Percentiles rank a stretch among this genome's conserved stretches.
These are phyloP conservation scores for Fusarium chuoi DNA, from an alignment of 2,329 filamentous ascomycete species.

Conservation along the genomic window DNA sequence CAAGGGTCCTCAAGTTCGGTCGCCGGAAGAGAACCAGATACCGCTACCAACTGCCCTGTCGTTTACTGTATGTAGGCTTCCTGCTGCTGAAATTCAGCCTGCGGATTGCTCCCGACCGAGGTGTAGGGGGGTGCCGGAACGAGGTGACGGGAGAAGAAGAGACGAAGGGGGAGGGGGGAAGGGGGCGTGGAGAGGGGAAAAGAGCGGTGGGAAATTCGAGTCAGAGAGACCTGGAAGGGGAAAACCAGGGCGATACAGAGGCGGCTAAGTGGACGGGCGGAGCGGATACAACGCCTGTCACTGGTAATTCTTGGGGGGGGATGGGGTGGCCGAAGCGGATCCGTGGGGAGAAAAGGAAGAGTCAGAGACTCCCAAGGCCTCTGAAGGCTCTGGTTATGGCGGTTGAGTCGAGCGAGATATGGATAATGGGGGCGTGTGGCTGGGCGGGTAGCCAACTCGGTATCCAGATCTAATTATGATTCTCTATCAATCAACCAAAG, in stretches of 20 bases:
- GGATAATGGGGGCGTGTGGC: constrained; percentile 1
- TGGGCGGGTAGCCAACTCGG: constrained; percentile 1
- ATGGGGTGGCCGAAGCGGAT: constrained; percentile 19
- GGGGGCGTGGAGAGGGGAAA: constrained; percentile 30
- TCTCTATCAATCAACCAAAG: constrained; percentile 22
- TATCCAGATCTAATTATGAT: constrained; percentile 21
- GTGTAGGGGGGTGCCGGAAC: neutral
- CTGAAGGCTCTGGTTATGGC: constrained; percentile 1
- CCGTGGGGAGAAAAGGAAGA: constrained; percentile 15
- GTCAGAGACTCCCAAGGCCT: constrained; percentile 2
- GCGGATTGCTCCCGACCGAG: constrained; percentile 23
- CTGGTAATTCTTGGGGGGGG: neutral
- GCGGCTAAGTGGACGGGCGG: constrained; percentile 31
- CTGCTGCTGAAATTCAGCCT: constrained; percentile 18
- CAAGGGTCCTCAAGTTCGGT: constrained; percentile 29
- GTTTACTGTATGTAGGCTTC: constrained; percentile 17
- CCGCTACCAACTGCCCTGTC: neutral
- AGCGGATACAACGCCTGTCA: constrained; percentile 23
- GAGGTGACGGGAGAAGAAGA: neutral
- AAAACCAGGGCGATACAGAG: constrained; percentile 23
- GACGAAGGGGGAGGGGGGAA: neutral
- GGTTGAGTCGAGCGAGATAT: constrained; percentile 3
- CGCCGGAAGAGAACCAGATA: constrained; percentile 22
- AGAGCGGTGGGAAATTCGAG: constrained; percentile 32
- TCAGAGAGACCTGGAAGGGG: constrained; percentile 8